These are phyloP conservation scores for Crataegus laevigata DNA, from an alignment of 306 rosid species.

Conservation along the genomic window DNA sequence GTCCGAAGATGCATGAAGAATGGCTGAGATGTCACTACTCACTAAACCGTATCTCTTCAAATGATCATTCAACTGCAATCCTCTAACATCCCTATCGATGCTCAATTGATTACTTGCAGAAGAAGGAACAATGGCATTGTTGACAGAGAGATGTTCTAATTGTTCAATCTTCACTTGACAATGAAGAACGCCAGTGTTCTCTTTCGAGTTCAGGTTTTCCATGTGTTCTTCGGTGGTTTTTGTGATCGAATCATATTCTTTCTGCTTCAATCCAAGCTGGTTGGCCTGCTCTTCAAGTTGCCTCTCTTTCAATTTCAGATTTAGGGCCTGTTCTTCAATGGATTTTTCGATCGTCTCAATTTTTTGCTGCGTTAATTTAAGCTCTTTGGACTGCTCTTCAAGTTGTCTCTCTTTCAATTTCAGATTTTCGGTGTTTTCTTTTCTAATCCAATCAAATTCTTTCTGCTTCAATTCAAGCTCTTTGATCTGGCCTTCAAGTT, in stretches of 20 bases:
- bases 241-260: too few relatives aligned
- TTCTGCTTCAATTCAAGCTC: neutral
- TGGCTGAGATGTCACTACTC: neutral
- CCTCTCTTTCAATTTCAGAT: too few relatives aligned
- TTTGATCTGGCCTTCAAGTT: neutral
- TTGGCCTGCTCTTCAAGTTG: too few relatives aligned
- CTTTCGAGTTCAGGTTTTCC: neutral
- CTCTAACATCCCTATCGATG: constrained; percentile 5
- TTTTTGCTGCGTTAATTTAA: too few relatives aligned
- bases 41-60: constrained; percentile 4
- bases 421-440: neutral
- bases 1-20: neutral
- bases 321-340: neutral
- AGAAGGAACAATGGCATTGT: neutral
- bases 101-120: neutral
- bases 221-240: neutral
- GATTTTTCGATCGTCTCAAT: too few relatives aligned
- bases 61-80: constrained; percentile 11
- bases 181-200: constrained; percentile 5
- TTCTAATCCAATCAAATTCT: too few relatives aligned
- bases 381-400: neutral
- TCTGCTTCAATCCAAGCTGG: too few relatives aligned
- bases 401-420: neutral
- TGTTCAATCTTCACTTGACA: constrained; percentile 15
- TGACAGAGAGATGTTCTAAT: neutral